Evolutionary conservation across 495 filamentous ascomycete genomes (phyloP).

Genomic region (Aspergillus bertholletiae): DNA sequence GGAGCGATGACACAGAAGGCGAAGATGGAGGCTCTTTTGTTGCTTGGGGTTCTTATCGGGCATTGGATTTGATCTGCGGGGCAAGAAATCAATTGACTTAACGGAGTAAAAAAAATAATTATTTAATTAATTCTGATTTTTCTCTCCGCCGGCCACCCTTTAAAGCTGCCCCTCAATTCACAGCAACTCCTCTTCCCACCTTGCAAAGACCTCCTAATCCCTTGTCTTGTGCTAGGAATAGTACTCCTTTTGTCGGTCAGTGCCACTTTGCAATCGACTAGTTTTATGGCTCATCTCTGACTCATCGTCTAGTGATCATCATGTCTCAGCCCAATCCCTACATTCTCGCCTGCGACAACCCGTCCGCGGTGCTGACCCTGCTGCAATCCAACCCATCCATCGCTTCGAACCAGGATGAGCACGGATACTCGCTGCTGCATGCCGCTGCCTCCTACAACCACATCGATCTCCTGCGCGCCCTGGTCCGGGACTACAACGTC

Average conservation of each 20-base stretch:
- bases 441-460: conserved; percentile 91
- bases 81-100: background rate
- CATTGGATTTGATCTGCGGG: conserved; percentile 12
- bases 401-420: conserved; percentile 69
- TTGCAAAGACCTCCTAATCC: too few relatives aligned
- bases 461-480: conserved; percentile 67
- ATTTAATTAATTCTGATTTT: background rate
- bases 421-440: conserved; percentile 89
- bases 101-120: conserved; percentile 12
- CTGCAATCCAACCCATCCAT: conserved; percentile 63
- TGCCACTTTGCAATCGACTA: too few relatives aligned
- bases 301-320: conserved; percentile 2
- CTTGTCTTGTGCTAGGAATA: background rate
- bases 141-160: background rate
- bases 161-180: too few relatives aligned
- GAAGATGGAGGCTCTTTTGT: too few relatives aligned
- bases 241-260: too few relatives aligned
- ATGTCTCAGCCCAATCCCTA: conserved; percentile 66
- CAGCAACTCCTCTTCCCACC: too few relatives aligned
- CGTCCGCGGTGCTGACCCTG: conserved; percentile 58
- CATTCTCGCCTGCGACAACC: conserved; percentile 75
- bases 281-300: background rate
- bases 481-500: conserved; percentile 75
- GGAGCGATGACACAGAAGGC: too few relatives aligned
- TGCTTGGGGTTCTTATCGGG: too few relatives aligned